Evolutionary conservation across 805 yeast species (phyloP).

Genomic region (Yarrowia sp.): DNA sequence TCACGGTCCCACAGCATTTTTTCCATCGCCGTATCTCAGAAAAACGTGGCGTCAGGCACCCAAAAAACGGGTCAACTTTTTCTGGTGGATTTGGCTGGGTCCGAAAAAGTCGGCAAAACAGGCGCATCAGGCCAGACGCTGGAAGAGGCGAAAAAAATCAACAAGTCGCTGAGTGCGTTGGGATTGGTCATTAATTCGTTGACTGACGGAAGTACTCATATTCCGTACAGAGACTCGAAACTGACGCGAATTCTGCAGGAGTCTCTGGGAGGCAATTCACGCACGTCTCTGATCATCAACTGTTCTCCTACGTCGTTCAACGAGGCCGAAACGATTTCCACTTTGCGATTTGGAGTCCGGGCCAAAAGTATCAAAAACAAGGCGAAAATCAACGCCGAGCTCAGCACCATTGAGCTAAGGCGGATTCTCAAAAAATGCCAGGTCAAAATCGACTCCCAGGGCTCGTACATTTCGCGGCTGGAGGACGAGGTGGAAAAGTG

Average conservation of each 20-base stretch:
- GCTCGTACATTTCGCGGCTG: conserved; percentile 41
- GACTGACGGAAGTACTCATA: conserved; percentile 63
- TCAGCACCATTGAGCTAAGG: conserved; percentile 50
- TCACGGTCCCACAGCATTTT: conserved; percentile 81
- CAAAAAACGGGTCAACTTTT: conserved; percentile 62
- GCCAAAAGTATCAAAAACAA: conserved; percentile 65
- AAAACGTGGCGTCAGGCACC: conserved; percentile 51
- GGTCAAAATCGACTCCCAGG: conserved; percentile 34
- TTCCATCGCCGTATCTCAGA: conserved; percentile 63
- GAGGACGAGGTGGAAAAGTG: conserved; percentile 43
- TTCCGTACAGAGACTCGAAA: conserved; percentile 76
- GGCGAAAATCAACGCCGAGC: conserved; percentile 61
- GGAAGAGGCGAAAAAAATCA: conserved; percentile 83
- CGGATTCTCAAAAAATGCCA: conserved; percentile 39
- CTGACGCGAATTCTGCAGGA: conserved; percentile 75
- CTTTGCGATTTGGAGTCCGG: conserved; percentile 69
- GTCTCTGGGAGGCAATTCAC: conserved; percentile 76
- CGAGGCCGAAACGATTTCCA: conserved; percentile 62
- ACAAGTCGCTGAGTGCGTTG: conserved; percentile 68
- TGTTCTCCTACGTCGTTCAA: conserved; percentile 63
- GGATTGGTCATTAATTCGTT: conserved; percentile 80
- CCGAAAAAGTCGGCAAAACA: conserved; percentile 73
- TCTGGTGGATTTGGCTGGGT: conserved; percentile 82
- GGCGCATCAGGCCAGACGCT: conserved; percentile 72
- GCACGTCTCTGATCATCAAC: conserved; percentile 68